These are phyloP conservation scores for Leccinum insigne DNA, from an alignment of 1,284 basidiomycete species.

Conservation along the genomic window DNA sequence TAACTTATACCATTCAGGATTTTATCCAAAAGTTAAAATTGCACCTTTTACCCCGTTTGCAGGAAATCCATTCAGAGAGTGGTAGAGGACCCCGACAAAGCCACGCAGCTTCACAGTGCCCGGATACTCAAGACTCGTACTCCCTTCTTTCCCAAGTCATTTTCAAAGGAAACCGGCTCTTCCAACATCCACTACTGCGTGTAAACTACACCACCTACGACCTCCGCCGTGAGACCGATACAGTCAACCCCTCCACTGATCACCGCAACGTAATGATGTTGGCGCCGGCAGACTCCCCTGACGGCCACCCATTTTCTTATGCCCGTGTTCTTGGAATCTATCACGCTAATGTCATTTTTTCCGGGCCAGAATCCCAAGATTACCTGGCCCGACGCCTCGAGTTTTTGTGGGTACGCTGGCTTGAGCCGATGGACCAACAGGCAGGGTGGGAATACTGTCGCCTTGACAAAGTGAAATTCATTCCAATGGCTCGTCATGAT, in stretches of 20 bases:
- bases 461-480: neutral
- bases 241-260: neutral
- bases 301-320: neutral
- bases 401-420: neutral
- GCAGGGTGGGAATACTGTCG: neutral
- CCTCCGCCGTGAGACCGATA: neutral
- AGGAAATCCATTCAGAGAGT: neutral
- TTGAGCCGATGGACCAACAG: neutral
- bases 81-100: neutral
- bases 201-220: neutral
- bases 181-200: neutral
- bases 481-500: neutral
- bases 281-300: neutral
- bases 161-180: neutral
- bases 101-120: neutral
- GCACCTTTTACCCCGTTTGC: neutral
- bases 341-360: neutral
- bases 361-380: neutral
- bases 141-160: neutral
- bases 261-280: neutral
- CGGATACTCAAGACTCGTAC: neutral
- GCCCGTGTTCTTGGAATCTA: neutral
- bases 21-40: neutral
- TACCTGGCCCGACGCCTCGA: neutral
- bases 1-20: neutral